A percentile compares a stretch with the other conserved stretches of the same genome.
These are phyloP conservation scores for Tetrapisispora pingtungensis DNA, from an alignment of 805 yeast species.

Conservation along the genomic window DNA sequence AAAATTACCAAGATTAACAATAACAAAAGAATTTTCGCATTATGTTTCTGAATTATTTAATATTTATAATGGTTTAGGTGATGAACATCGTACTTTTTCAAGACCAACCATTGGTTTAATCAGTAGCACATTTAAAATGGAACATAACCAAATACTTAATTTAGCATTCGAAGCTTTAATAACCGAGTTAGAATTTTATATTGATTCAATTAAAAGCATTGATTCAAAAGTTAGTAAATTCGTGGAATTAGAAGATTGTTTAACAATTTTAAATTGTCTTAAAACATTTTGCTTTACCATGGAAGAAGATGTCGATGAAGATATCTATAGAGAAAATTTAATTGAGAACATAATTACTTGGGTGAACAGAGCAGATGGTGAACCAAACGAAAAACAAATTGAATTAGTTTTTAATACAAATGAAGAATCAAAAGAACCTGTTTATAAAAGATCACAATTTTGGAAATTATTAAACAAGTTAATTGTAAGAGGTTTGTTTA, in stretches of 20 bases:
- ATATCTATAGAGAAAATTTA: conserved; percentile 25
- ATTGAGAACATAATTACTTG: conserved; percentile 44
- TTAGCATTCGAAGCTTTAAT: conserved; percentile 28
- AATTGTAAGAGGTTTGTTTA: conserved; percentile 50
- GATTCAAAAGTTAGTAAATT: conserved; percentile 23
- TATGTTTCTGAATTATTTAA: conserved; percentile 45
- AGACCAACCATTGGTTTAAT: conserved; percentile 33
- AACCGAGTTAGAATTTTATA: conserved; percentile 28
- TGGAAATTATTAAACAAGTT: conserved; percentile 55
- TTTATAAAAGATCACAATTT: conserved; percentile 34
- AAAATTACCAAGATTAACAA: conserved; percentile 31
- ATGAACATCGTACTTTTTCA: conserved; percentile 35
- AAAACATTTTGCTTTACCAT: conserved; percentile 36
- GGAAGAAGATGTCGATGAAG: conserved; percentile 25
- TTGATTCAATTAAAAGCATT: conserved; percentile 26
- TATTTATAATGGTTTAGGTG: conserved; percentile 37
- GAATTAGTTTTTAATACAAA: conserved; percentile 34
- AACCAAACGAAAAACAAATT: conserved; percentile 45
- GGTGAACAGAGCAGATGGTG: conserved; percentile 62
- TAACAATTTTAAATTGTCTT: conserved; percentile 48
- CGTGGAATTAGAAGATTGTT: conserved; percentile 35
- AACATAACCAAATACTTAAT: conserved; percentile 32
- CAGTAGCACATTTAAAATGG: conserved; percentile 25
- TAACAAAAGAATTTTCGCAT: conserved; percentile 33
- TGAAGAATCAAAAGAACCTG: conserved; percentile 35